Percentiles rank a stretch among this genome's conserved stretches.
These are phyloP conservation scores for Novymonas esmeraldas DNA, from an alignment of 208 protist genomes.

Conservation along the genomic window DNA sequence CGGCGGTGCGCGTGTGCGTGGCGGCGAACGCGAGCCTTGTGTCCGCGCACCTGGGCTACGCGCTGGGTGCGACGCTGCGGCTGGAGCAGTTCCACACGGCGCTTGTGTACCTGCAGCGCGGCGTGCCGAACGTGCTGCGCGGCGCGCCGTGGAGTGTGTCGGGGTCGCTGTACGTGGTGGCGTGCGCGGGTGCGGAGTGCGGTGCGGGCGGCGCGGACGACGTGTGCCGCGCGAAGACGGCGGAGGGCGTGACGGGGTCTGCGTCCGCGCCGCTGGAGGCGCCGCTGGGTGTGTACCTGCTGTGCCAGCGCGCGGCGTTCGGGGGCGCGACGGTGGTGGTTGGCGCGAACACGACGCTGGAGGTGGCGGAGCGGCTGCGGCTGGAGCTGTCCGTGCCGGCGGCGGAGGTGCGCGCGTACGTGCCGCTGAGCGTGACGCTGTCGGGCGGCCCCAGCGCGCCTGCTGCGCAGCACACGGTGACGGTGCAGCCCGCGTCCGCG, in stretches of 20 bases:
- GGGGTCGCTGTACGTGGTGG: slow-evolving; percentile 10
- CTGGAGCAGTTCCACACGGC: slow-evolving; percentile 36
- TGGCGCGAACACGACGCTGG: slow-evolving; percentile 38
- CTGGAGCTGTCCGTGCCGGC: slow-evolving; percentile 31
- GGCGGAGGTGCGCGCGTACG: slow-evolving; percentile 40
- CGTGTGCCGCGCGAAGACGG: slow-evolving; percentile 10
- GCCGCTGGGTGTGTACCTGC: slow-evolving; percentile 37
- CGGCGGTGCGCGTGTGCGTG: slow-evolving; percentile 25
- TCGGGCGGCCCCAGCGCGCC: slow-evolving; percentile 30
- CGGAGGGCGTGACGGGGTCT: slow-evolving; percentile 3
- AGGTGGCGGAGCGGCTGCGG: slow-evolving; percentile 38
- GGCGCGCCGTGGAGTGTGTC: slow-evolving; percentile 24
- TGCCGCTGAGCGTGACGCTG: slow-evolving; percentile 37
- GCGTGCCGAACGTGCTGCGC: slow-evolving; percentile 34
- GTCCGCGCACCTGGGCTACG: slow-evolving; percentile 29
- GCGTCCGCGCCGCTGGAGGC: slow-evolving; percentile 13
- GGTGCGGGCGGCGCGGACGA: slow-evolving; percentile 16
- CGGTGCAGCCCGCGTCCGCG: slow-evolving; percentile 20
- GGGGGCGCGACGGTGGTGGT: slow-evolving; percentile 15
- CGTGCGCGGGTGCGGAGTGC: slow-evolving; percentile 28
- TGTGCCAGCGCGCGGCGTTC: slow-evolving; percentile 48
- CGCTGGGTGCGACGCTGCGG: slow-evolving; percentile 28
- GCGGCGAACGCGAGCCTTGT: slow-evolving; percentile 12
- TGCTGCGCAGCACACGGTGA: slow-evolving; percentile 7
- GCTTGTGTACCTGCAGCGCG: slow-evolving; percentile 41